phyloP scores from a whole-genome alignment of 768 basidiomycete genomes.

The Mycena filopes region DNA sequence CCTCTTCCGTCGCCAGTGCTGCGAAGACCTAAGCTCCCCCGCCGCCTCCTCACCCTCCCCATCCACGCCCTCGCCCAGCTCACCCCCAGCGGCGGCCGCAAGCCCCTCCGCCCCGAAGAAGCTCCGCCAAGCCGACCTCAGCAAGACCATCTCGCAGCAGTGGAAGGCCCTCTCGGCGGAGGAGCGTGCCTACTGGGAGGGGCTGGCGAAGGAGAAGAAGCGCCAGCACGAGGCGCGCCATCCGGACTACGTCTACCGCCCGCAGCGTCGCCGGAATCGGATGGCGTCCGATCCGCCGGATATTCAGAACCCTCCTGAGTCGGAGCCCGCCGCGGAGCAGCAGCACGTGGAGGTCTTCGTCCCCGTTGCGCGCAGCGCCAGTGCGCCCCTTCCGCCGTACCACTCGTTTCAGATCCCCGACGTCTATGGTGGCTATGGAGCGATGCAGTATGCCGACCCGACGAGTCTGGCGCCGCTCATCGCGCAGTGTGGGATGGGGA shows the following conservation, averaged over 20 bases:
- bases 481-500: slow-evolving; percentile 55
- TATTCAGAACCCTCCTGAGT: neutral
- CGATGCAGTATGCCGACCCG: neutral
- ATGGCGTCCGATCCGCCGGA: neutral
- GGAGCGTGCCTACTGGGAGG: slow-evolving; percentile 79
- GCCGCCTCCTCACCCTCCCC: neutral
- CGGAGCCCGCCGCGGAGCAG: slow-evolving; percentile 39
- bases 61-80: neutral
- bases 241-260: slow-evolving; percentile 82
- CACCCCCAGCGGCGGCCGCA: slow-evolving; percentile 20
- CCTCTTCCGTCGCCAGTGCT: slow-evolving; percentile 82
- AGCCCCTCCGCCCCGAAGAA: slow-evolving; percentile 57
- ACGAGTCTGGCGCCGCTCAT: slow-evolving; percentile 52
- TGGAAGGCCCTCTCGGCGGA: slow-evolving; percentile 76
- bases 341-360: slow-evolving; percentile 37
- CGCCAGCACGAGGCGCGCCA: slow-evolving; percentile 79
- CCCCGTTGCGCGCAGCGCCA: slow-evolving; percentile 57
- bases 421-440: slow-evolving; percentile 51
- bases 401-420: slow-evolving; percentile 77
- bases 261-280: slow-evolving; percentile 54
- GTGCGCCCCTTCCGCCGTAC: slow-evolving; percentile 60
- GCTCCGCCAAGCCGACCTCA: slow-evolving; percentile 80
- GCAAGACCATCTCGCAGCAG: slow-evolving; percentile 83
- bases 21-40: slow-evolving; percentile 61
- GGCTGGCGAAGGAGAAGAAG: slow-evolving; percentile 81